Evolutionary conservation across 805 yeast species (phyloP).

Genomic region (Wickerhamiella occidentalis): DNA sequence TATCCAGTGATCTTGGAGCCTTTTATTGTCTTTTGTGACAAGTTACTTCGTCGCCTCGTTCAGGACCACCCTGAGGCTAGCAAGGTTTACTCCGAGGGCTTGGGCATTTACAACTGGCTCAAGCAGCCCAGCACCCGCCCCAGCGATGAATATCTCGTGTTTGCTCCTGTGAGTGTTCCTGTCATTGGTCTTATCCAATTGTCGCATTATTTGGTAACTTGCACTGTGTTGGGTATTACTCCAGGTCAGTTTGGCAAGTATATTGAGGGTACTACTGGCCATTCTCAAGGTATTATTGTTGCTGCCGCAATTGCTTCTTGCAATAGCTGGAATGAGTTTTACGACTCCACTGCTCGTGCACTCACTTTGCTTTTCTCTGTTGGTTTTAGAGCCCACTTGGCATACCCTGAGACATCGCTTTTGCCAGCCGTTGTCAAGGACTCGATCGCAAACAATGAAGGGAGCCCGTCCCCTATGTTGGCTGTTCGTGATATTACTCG

Average conservation of each 20-base stretch:
- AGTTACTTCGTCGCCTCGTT: conserved; percentile 53
- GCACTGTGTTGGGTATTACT: conserved; percentile 67
- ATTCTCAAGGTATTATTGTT: conserved; percentile 55
- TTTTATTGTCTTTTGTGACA: conserved; percentile 57
- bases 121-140: conserved; percentile 78
- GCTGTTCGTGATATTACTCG: conserved; percentile 78
- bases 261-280: conserved; percentile 38
- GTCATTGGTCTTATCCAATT: conserved; percentile 91
- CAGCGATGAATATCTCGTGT: conserved; percentile 70
- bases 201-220: conserved; percentile 82
- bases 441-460: conserved; percentile 87
- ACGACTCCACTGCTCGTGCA: conserved; percentile 58
- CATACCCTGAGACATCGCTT: conserved; percentile 85
- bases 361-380: conserved; percentile 79
- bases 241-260: conserved; percentile 76
- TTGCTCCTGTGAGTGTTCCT: conserved; percentile 95
- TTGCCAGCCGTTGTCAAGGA: conserved; percentile 91
- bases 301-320: conserved; percentile 80
- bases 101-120: conserved; percentile 81
- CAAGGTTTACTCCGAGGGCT: conserved; percentile 86
- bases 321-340: conserved; percentile 76
- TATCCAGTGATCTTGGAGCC: conserved; percentile 67
- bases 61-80: conserved; percentile 63
- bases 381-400: conserved; percentile 82
- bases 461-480: conserved; percentile 95